These are phyloP conservation scores for Pythium biforme DNA, from an alignment of 352 stramenopile genomes.

Conservation along the genomic window DNA sequence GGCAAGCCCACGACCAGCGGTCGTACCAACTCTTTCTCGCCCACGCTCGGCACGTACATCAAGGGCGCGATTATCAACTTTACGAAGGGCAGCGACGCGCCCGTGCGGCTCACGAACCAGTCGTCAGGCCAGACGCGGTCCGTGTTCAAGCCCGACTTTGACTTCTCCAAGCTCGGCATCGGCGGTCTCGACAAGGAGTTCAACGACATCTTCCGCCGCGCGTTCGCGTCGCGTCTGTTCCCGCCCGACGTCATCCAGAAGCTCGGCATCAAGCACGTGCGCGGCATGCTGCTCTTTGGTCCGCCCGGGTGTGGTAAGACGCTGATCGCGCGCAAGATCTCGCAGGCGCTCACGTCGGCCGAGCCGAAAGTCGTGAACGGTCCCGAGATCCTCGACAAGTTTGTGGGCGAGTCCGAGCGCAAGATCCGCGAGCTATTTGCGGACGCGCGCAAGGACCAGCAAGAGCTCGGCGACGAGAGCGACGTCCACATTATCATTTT, in stretches of 20 bases:
- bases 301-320: constrained; percentile 95
- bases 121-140: constrained; percentile 66
- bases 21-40: constrained; percentile 33
- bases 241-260: constrained; percentile 94
- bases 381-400: constrained; percentile 99
- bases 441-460: constrained; percentile 89
- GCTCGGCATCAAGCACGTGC: constrained; percentile 98
- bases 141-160: constrained; percentile 96
- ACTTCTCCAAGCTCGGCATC: constrained; percentile 99
- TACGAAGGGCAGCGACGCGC: constrained; percentile 72
- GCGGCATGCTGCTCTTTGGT: constrained; percentile 89
- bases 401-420: constrained; percentile 97
- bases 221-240: constrained; percentile 98
- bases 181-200: constrained; percentile 99
- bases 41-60: constrained; percentile 53
- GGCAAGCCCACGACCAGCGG: constrained; percentile 16
- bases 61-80: constrained; percentile 75
- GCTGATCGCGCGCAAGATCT: constrained; percentile 98
- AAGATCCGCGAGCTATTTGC: constrained; percentile 99
- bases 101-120: constrained; percentile 78
- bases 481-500: constrained; percentile 99
- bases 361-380: constrained; percentile 98
- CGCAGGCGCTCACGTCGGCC: constrained; percentile 94
- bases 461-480: constrained; percentile 94
- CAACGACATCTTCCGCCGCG: constrained; percentile 98